Evolutionary conservation across 495 filamentous ascomycete species (phyloP), one percentile per base, ranked within the genome.

Genomic region (Xylaria palmicola): DNA sequence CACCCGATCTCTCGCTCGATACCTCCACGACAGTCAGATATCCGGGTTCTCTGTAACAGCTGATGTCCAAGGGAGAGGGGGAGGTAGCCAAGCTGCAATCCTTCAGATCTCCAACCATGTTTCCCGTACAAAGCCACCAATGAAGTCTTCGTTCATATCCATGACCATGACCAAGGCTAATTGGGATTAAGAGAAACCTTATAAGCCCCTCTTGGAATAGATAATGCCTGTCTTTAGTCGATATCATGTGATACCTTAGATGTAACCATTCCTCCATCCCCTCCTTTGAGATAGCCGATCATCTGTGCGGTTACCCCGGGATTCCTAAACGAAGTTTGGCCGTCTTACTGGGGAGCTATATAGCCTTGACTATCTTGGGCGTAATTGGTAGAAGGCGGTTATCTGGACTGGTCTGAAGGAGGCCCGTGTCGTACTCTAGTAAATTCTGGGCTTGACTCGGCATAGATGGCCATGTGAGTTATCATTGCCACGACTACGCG

Each of bases 181-280:
- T 49, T 51, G 19, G 52, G 45, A 62, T 20, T 43, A 40, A 48
- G 32, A 62, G 47, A 45, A 51, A 27, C 60, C 13, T 32, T 58
- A 29, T 47, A 39, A 53, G 29, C 32, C 66, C 62, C 59, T 54
- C 59, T 54, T 50, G 45, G 47, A 56, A 43, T 39, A 48, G 15
- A 37, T 50, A 55, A 44, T 65, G 66, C 64, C 62, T 65, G 62
- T 59, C 65, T 58, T 62, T 24, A 29, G 5, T 39, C 22, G 13
- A 45, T 39, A 65, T 71, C 68, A 71, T 71, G 52, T 69, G 68
- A 67, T 69, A 62, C 57, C 43, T 50, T n/a, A 48, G 39, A 68
- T 71, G 68, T 53, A 71, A 71, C 68, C 59, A n/a, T 56, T 12
- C 62, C 59, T 49, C 59, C 52, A 69, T 63, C 13, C 27, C 37